Base-by-base conservation (phyloP, 2,329 filamentous ascomycete genomes). In the Scolecobasidium constrictum region DNA sequence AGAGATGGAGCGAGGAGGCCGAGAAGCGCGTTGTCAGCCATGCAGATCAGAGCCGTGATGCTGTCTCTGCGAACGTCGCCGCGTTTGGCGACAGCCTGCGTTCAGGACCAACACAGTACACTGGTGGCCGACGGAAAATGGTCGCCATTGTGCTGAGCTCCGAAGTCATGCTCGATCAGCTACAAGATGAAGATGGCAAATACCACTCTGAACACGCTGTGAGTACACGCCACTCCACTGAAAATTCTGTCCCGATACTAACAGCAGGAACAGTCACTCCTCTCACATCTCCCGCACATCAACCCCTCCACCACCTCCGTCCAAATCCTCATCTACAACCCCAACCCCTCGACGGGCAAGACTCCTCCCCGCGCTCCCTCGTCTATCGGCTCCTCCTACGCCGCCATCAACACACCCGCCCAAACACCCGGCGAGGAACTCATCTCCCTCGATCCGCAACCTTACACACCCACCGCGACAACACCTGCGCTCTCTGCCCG, bases 111-210 rank as follows among this genome's bases (percentile, higher is more conserved):
- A 11, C 6, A 7, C n/a, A 12, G n/a, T 16, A 19, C 13, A 12
- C 26, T 17, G 38, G 3, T 22, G 28, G 26, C 5, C 56, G 56
- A 44, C 60, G 62, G 54, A 92, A 81, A 68, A 86, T 79, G 0
- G 84, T 95, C n/a, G 87, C 81, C 5, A 77, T 96, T 53, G 82
- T 95, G 12, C 78, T 95, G 11, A 93, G 86, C 44, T 86, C 88
- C 3, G 85, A 92, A 54, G 68, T 74, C 18, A 68, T 72, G 26
- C 57, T 74, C 31, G 72, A 78, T 33, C 67, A 72, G 28, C 62
- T 55, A 15, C 53, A 77, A 35, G 75, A 78, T 33, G 64, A 67
- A 18, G 63, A 66, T 22, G 74, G 55, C 63, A 68, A 46, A 67
- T 79, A 66, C 52, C 56, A 59, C 54, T 77, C 83, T 48, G 84